Base-by-base conservation (phyloP, 805 yeast genomes). In the Lachancea mirantina region DNA sequence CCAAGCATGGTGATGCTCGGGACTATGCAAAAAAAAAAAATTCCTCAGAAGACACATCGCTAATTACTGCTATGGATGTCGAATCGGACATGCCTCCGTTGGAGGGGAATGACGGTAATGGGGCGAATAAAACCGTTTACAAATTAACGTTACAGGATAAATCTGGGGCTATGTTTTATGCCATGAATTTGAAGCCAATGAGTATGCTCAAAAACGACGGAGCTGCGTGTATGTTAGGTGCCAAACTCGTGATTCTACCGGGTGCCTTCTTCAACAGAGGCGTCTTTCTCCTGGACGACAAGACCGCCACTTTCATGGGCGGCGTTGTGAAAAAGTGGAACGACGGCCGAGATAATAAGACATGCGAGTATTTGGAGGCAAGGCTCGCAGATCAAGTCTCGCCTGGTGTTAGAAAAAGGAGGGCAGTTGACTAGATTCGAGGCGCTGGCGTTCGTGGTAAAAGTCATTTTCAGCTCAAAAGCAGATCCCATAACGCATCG, bases 401-500 rank as follows among this genome's bases (percentile, higher is more conserved):
- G n/a, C n/a, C 35, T n/a, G n/a, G n/a, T n/a, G n/a, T n/a, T n/a
- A n/a, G n/a, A n/a, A n/a, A n/a, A n/a, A n/a, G n/a, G n/a, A n/a
- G n/a, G n/a, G n/a, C n/a, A n/a, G n/a, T n/a, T n/a, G n/a, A n/a
- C n/a, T n/a, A n/a, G n/a, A n/a, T n/a, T n/a, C n/a, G n/a, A 23
- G 26, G 26, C 8, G 11, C 8, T 8, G 7, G 8, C 8, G 11
- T 8, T 8, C 8, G 26, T 11, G 8, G 8, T 8, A 23, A 8
- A 23, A 8, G 4, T 21, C 19, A 15, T 4, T n/a, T 15, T 23
- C 19, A 33, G 5, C 42, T 49, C 19, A 64, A 41, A 22, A 83
- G 56, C 31, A 74, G 45, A 14, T 76, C 78, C 96, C 96, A 87
- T 31, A 87, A 66, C 1, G 78, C 94, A 38, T 68, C 63, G 46